Evolutionary conservation across 208 protist species (phyloP).

Genomic region (Kentomonas sorsogonicus): DNA sequence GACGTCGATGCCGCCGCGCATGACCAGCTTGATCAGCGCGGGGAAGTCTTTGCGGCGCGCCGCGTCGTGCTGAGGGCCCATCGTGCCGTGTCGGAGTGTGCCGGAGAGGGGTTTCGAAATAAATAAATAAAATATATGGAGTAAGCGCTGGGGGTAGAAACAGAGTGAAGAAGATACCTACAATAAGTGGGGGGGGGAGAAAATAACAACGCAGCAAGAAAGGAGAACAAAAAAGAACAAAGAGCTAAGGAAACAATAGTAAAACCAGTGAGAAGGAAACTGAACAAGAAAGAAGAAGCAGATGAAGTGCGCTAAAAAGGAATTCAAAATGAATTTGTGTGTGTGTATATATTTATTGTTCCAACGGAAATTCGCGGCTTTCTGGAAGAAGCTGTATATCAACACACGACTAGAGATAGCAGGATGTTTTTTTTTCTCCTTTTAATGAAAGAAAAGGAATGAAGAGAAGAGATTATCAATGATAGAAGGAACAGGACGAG

Average conservation of each 20-base stretch:
- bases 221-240: slow-evolving; percentile 4
- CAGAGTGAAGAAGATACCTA: not conserved
- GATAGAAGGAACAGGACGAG: no score
- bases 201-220: not conserved
- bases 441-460: no score
- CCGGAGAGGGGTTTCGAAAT: not conserved
- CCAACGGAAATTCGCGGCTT: no score
- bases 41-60: slow-evolving; percentile 33
- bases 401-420: no score
- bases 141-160: no score
- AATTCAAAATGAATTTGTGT: not conserved
- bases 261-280: slow-evolving; percentile 1
- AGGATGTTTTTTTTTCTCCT: no score
- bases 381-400: no score
- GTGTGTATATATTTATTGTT: no score
- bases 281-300: not conserved
- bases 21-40: slow-evolving; percentile 36
- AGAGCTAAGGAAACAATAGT: not conserved
- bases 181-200: not conserved
- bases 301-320: not conserved
- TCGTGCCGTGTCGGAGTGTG: not conserved
- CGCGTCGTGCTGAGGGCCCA: slow-evolving; percentile 25
- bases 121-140: slow-evolving; percentile 8
- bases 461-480: no score
- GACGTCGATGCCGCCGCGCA: slow-evolving; percentile 44